phyloP scores from a whole-genome alignment of 495 filamentous ascomycete genomes.

The Penicillium longicatenatum region DNA sequence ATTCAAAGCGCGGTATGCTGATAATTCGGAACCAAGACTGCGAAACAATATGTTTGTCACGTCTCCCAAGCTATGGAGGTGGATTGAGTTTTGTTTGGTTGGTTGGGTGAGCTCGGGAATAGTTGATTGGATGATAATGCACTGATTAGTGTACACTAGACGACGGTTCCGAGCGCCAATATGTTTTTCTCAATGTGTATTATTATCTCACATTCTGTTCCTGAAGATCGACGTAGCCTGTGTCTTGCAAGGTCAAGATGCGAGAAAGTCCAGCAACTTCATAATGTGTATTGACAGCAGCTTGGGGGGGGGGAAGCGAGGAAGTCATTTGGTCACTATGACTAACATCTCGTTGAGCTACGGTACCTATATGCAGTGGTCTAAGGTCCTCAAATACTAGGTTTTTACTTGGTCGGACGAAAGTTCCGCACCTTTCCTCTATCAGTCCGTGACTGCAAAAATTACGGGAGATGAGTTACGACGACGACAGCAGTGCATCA shows the following conservation, averaged over 20 bases:
- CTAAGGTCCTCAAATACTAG: background rate
- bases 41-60: constrained; percentile 28
- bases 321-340: constrained; percentile 12
- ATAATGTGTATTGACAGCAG: too few relatives aligned
- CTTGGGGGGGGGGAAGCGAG: background rate
- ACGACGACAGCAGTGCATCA: constrained; percentile 31
- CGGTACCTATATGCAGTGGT: background rate
- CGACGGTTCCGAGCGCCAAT: too few relatives aligned
- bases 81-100: too few relatives aligned
- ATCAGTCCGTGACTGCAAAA: background rate
- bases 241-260: too few relatives aligned
- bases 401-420: constrained; percentile 12
- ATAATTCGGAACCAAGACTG: constrained; percentile 16
- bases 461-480: background rate
- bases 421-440: constrained; percentile 18
- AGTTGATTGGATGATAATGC: background rate
- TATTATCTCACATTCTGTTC: too few relatives aligned
- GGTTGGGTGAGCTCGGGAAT: too few relatives aligned
- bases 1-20: constrained; percentile 24
- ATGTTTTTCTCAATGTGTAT: too few relatives aligned
- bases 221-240: too few relatives aligned
- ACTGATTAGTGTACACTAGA: too few relatives aligned
- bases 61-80: constrained; percentile 24
- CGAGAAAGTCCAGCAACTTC: too few relatives aligned
- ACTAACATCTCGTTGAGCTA: background rate